phyloP scores from a whole-genome alignment of 192 early-diverging fungal genomes.

The Coemansia reversa region DNA sequence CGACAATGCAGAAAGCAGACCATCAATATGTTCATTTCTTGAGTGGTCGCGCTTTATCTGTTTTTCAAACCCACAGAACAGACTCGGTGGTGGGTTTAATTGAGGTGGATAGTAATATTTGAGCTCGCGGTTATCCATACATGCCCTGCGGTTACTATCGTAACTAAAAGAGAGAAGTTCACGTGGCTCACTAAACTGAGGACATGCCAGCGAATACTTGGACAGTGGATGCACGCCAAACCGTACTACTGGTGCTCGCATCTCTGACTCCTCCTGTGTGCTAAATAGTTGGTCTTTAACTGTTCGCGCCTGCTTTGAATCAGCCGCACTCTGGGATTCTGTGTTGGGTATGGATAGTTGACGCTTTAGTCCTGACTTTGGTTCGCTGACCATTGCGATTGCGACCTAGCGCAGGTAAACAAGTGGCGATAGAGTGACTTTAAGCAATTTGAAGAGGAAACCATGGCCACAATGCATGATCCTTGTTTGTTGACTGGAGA shows the following conservation, averaged over 20 bases:
- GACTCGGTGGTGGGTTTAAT: conserved; percentile 39
- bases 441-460: not conserved
- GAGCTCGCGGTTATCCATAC: conserved; percentile 58
- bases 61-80: conserved; percentile 67
- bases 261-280: not conserved
- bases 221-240: conserved; percentile 35
- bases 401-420: not conserved
- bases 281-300: not conserved
- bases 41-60: conserved; percentile 63
- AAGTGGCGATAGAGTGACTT: not conserved
- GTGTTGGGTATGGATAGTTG: not conserved
- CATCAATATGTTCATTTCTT: conserved; percentile 77
- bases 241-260: conserved; percentile 2
- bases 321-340: not conserved
- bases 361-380: not conserved
- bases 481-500: not conserved
- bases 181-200: conserved; percentile 59
- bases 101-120: conserved; percentile 36
- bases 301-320: not conserved
- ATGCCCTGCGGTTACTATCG: conserved; percentile 56
- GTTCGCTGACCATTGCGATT: not conserved
- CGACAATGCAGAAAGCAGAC: conserved; percentile 66
- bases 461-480: no score
- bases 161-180: conserved; percentile 70
- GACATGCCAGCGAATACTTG: conserved; percentile 43